These are phyloP conservation scores for Psidium guajava DNA, from an alignment of 345 rosid species.

Conservation along the genomic window DNA sequence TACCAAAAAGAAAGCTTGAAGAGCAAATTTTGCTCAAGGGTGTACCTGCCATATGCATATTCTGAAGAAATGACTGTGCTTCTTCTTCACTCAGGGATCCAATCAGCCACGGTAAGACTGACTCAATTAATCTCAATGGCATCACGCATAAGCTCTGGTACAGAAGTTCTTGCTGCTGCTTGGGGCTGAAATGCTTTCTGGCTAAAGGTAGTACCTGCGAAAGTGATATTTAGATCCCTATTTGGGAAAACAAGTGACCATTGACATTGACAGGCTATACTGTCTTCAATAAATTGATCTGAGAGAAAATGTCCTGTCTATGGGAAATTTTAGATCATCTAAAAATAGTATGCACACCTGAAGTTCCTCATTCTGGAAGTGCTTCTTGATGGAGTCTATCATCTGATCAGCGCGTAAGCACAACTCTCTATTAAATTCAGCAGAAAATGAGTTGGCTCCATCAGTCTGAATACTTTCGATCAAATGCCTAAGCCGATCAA, in stretches of 20 bases:
- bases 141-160: conserved; percentile 78
- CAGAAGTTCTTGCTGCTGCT: conserved; percentile 67
- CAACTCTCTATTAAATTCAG: conserved; percentile 63
- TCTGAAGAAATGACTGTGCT: conserved; percentile 50
- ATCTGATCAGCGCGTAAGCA: conserved; percentile 82
- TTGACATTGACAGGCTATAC: background rate
- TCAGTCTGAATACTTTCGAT: conserved; percentile 67
- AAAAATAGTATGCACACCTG: conserved; percentile 38
- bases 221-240: conserved; percentile 6
- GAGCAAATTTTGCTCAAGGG: background rate
- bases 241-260: background rate
- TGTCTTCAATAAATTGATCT: background rate
- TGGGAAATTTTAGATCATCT: background rate
- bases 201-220: conserved; percentile 84
- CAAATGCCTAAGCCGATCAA: conserved; percentile 56
- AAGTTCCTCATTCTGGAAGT: conserved; percentile 72
- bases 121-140: conserved; percentile 84
- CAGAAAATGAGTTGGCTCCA: conserved; percentile 59
- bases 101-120: conserved; percentile 80
- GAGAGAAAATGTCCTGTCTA: background rate
- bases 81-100: conserved; percentile 59
- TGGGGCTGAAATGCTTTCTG: conserved; percentile 57
- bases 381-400: conserved; percentile 60
- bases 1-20: background rate
- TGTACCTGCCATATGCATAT: conserved; percentile 75